Percentiles rank a stretch among this genome's conserved stretches.
These are phyloP conservation scores for Crithidia thermophila DNA, from an alignment of 208 protist genomes.

Conservation along the genomic window DNA sequence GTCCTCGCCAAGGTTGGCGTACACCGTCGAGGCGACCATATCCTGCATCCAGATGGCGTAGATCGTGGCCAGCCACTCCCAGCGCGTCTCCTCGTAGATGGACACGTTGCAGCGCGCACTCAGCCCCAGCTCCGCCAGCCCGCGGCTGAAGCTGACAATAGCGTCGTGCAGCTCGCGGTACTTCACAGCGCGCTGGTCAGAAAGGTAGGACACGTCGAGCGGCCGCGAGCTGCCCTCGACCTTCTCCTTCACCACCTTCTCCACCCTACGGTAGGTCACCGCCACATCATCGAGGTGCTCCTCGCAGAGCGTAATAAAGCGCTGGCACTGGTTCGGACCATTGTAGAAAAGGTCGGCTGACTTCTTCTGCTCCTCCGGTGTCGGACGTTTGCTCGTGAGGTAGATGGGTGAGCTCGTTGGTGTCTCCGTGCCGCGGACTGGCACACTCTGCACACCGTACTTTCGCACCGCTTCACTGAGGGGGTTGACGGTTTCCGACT, in stretches of 20 bases:
- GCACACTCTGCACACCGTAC: slow-evolving; percentile 38
- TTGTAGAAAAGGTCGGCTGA: slow-evolving; percentile 20
- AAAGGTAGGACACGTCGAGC: slow-evolving; percentile 61
- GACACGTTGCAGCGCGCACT: slow-evolving; percentile 31
- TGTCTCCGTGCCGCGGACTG: slow-evolving; percentile 53
- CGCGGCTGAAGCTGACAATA: slow-evolving; percentile 53
- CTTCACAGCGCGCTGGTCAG: slow-evolving; percentile 28
- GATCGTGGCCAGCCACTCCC: slow-evolving; percentile 74
- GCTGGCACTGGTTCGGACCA: slow-evolving; percentile 30
- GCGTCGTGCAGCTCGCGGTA: slow-evolving; percentile 46
- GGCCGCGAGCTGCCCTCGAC: slow-evolving; percentile 13
- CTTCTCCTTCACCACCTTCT: slow-evolving; percentile 37
- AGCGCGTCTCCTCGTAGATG: slow-evolving; percentile 88
- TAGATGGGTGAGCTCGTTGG: slow-evolving; percentile 43
- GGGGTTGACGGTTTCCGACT: background rate
- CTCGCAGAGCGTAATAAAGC: slow-evolving; percentile 37
- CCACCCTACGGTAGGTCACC: slow-evolving; percentile 53
- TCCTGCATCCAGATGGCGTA: slow-evolving; percentile 74
- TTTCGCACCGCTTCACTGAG: background rate
- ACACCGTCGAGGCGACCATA: slow-evolving; percentile 71
- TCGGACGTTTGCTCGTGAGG: slow-evolving; percentile 35
- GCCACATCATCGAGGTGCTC: slow-evolving; percentile 18
- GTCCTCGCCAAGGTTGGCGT: slow-evolving; percentile 82
- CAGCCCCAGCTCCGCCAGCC: slow-evolving; percentile 58
- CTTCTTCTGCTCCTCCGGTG: slow-evolving; percentile 13